Evolutionary conservation across 305 asterid genomes (phyloP).

Genomic region (Fraxinus ornus): DNA sequence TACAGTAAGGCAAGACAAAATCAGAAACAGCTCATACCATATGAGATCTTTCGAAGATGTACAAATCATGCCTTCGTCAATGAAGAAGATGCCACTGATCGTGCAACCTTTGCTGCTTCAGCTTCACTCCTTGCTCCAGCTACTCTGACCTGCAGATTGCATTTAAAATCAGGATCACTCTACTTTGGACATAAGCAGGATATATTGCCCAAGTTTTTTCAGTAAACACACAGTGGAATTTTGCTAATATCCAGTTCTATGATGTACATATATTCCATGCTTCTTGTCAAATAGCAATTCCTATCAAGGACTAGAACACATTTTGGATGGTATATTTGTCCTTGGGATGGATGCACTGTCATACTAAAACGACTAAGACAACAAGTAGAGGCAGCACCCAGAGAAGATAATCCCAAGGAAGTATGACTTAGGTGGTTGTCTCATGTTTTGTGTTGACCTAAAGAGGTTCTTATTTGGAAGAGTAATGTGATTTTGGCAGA

Average conservation of each 20-base stretch:
- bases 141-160: slow-evolving; percentile 61
- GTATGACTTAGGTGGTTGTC: neutral
- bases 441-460: neutral
- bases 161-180: slow-evolving; percentile 16
- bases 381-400: neutral
- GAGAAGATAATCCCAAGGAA: neutral
- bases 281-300: neutral
- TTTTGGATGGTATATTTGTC: neutral
- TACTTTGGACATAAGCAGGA: neutral
- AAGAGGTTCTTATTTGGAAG: neutral
- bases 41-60: slow-evolving; percentile 5
- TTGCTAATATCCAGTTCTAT: neutral
- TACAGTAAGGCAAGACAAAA: slow-evolving; percentile 12
- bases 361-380: neutral
- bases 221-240: neutral
- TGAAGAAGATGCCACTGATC: slow-evolving; percentile 94
- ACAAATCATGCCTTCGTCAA: slow-evolving; percentile 64
- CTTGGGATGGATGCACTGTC: neutral
- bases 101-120: slow-evolving; percentile 87
- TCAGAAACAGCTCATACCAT: slow-evolving; percentile 6
- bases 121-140: slow-evolving; percentile 77
- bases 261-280: neutral
- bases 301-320: neutral
- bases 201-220: neutral
- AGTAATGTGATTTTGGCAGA: neutral